Base-by-base conservation (phyloP, 164 flowering plant genomes). In the Liquidambar formosana region DNA sequence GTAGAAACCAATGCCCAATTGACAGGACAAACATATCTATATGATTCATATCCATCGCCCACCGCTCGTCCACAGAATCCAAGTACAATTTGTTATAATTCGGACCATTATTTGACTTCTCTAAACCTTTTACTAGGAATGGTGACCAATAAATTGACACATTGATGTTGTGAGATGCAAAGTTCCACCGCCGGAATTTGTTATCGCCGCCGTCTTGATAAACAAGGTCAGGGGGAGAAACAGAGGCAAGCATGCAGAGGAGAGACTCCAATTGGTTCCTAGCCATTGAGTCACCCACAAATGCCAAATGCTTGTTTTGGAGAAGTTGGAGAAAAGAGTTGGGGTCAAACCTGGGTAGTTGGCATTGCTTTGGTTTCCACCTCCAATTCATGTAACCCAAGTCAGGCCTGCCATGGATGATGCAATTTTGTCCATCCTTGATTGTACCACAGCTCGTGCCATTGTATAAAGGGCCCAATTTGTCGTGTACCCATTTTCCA, bases 211-310 rank as follows among this genome's bases (percentile, higher is more conserved):
- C 92, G 65, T 80, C 61, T 3, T 57, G 43, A 70, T 89, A 87
- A 23, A 88, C 82, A 58, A 95, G 92, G 6, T 74, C 47, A 6
- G 93, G 96, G 11, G 58, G 3, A 11, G 93, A 82, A n/a, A 61
- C 76, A 10, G 85, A 72, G 52, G 96, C 72, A 3, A 91, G 56
- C 79, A 91, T 70, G 71, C 99, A 95, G 9, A 95, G 80, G n/a
- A 95, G 83, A 0, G 99, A 95, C 71, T 95, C 99, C 33, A 93
- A 69, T 73, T 95, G 99, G 75, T 95, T 95, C 66, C 99, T 80
- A 33, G 98, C 96, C 81, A 95, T 67, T n/a, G 99, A 93, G 52
- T 95, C 99, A 9, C 99, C 99, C 1, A 95, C 85, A 74, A 93
- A 95, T 6, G 93, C 96, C 45, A 95, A 61, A 65, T 91, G 89